Conservation (phyloP, 192 early-diverging fungal genomes). For the Gryganskiella cystojenkinii region DNA sequence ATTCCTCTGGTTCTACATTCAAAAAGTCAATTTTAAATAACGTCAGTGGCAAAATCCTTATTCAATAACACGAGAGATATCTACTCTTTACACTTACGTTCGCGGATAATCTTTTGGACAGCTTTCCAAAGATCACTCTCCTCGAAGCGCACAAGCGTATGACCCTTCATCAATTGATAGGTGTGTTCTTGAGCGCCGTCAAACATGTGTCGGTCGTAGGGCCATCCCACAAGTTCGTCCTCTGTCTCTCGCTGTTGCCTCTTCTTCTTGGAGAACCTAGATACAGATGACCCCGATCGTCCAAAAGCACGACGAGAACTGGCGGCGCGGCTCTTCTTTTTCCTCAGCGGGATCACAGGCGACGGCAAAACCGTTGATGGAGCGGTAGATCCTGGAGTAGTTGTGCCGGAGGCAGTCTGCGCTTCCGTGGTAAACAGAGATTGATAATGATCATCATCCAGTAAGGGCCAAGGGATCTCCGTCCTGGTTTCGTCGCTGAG, state of each 20-base stretch:
- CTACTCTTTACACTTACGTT: constrained; percentile 62
- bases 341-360: background rate
- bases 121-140: constrained; percentile 58
- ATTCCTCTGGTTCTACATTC: constrained; percentile 27
- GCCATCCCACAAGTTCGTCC: constrained; percentile 19
- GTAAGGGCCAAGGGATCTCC: constrained; percentile 78
- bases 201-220: constrained; percentile 73
- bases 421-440: background rate
- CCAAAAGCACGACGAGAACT: background rate
- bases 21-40: background rate
- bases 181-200: constrained; percentile 85
- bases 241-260: background rate
- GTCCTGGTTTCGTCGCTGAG: constrained; percentile 74
- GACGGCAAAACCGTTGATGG: background rate
- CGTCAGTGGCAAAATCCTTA: background rate
- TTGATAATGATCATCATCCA: constrained; percentile 43
- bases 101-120: constrained; percentile 55
- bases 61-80: background rate
- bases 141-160: constrained; percentile 80
- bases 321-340: background rate
- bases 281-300: background rate
- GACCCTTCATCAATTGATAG: constrained; percentile 79
- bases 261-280: background rate
- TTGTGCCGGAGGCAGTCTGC: background rate
- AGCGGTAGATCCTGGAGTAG: background rate